Percentiles rank a stretch among this genome's conserved stretches.
These are phyloP conservation scores for Cicer arietinum DNA, from an alignment of 306 rosid species.

Conservation along the genomic window DNA sequence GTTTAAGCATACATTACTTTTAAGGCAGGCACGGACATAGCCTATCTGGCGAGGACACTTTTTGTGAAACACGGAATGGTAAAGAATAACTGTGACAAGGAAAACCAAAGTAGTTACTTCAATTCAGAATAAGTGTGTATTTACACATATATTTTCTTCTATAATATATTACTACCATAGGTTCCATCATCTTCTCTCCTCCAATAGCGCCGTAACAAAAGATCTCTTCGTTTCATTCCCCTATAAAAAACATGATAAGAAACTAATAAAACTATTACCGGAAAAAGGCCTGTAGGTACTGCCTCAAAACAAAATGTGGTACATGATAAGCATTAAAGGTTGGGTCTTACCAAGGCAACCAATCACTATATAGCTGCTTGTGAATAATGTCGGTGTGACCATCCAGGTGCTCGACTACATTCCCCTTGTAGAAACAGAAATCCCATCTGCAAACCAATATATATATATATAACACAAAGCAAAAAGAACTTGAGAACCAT, in stretches of 20 bases:
- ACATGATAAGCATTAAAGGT: slow-evolving; percentile 47
- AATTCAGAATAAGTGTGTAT: slow-evolving; percentile 27
- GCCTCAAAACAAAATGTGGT: slow-evolving; percentile 36
- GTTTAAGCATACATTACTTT: slow-evolving; percentile 90
- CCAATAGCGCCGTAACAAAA: slow-evolving; percentile 92
- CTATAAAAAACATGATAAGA: slow-evolving; percentile 54
- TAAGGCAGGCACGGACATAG: slow-evolving; percentile 95
- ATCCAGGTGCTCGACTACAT: slow-evolving; percentile 89
- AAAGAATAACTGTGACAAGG: slow-evolving; percentile 77
- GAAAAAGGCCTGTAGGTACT: slow-evolving; percentile 23
- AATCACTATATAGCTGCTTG: slow-evolving; percentile 75
- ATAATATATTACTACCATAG: slow-evolving; percentile 69
- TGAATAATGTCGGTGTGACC: slow-evolving; percentile 96
- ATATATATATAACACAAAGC: slow-evolving; percentile 11
- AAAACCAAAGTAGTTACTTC: slow-evolving; percentile 51
- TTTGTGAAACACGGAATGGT: slow-evolving; percentile 92
- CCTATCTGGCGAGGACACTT: slow-evolving; percentile 77
- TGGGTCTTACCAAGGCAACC: slow-evolving; percentile 88
- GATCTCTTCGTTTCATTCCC: slow-evolving; percentile 93
- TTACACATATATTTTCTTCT: slow-evolving; percentile 12
- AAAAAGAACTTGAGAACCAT: slow-evolving; percentile 33
- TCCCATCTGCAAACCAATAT: slow-evolving; percentile 89
- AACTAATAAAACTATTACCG: slow-evolving; percentile 10
- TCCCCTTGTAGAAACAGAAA: slow-evolving; percentile 81
- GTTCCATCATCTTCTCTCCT: slow-evolving; percentile 99